Percentiles rank a stretch among this genome's conserved stretches.
Evolutionary conservation across 177 flowering plant species (phyloP).

Genomic region (Telopea speciosissima): DNA sequence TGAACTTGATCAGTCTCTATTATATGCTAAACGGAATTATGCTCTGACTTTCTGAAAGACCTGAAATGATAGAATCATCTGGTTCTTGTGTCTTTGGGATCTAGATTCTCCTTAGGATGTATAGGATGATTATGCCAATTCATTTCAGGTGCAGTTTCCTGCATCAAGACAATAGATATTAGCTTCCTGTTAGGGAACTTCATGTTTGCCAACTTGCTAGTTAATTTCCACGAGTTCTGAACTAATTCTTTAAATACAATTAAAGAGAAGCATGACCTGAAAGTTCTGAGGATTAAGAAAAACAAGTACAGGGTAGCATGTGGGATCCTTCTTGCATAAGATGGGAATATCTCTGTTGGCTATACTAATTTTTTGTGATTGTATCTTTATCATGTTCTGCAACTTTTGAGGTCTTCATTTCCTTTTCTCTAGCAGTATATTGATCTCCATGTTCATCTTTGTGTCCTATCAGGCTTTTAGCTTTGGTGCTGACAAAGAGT

Average conservation of each 20-base stretch:
- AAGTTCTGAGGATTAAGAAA: not conserved
- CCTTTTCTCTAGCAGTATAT: not conserved
- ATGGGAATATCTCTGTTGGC: not conserved
- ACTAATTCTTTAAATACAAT: not conserved
- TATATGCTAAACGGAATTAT: too few species aligned
- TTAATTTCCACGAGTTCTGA: not conserved
- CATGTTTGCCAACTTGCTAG: not conserved
- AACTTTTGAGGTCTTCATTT: not conserved
- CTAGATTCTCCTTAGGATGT: not conserved
- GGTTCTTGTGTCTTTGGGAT: not conserved
- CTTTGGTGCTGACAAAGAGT: conserved; percentile 72
- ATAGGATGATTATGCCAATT: not conserved
- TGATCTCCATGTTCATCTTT: not conserved
- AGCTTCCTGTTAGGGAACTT: not conserved
- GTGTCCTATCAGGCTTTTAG: conserved; percentile 46
- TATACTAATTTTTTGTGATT: not conserved
- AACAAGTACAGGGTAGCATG: not conserved
- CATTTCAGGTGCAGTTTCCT: not conserved
- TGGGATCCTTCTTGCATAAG: not conserved
- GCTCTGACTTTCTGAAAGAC: too few species aligned
- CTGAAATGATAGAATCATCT: not conserved
- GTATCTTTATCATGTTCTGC: not conserved
- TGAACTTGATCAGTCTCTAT: too few species aligned
- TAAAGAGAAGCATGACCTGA: not conserved
- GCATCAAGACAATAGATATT: not conserved